Conservation (phyloP, 106 monocot species). For the Platanthera zijinensis region DNA sequence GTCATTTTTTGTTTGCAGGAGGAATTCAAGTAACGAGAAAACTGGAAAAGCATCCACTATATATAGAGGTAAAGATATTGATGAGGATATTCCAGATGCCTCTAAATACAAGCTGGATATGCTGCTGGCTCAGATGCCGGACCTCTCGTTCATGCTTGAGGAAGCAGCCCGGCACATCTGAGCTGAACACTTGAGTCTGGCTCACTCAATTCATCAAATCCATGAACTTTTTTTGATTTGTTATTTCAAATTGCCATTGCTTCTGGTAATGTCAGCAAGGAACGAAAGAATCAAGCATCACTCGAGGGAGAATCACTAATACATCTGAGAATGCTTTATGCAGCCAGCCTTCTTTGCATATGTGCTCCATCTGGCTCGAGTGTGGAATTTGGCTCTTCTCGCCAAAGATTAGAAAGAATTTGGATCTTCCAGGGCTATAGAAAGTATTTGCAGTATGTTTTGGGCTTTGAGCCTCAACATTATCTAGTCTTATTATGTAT, state of each 20-base stretch:
- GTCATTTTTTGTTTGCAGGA: not conserved
- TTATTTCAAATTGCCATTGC: not conserved
- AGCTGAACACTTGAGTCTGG: not conserved
- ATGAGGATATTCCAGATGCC: not conserved
- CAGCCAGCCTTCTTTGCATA: too few relatives aligned
- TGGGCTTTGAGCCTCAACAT: too few relatives aligned
- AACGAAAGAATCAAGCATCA: not conserved
- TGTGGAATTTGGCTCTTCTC: too few relatives aligned
- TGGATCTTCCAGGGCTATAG: too few relatives aligned
- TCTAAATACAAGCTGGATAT: not conserved
- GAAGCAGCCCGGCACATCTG: slow-evolving; percentile 1
- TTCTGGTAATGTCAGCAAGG: not conserved
- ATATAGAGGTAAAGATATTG: not conserved
- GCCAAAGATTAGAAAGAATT: too few relatives aligned
- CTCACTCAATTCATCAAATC: not conserved
- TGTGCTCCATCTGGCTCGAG: too few relatives aligned
- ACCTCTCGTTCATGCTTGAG: slow-evolving; percentile 13
- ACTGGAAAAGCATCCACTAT: not conserved
- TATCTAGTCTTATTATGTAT: too few relatives aligned
- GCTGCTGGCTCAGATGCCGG: slow-evolving; percentile 6
- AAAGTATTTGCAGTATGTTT: too few relatives aligned
- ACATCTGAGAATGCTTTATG: not conserved
- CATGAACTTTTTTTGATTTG: not conserved
- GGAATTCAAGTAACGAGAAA: not conserved
- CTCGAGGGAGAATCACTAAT: not conserved